phyloP scores from a whole-genome alignment of 1,284 basidiomycete species.

The Ustilago tritici region DNA sequence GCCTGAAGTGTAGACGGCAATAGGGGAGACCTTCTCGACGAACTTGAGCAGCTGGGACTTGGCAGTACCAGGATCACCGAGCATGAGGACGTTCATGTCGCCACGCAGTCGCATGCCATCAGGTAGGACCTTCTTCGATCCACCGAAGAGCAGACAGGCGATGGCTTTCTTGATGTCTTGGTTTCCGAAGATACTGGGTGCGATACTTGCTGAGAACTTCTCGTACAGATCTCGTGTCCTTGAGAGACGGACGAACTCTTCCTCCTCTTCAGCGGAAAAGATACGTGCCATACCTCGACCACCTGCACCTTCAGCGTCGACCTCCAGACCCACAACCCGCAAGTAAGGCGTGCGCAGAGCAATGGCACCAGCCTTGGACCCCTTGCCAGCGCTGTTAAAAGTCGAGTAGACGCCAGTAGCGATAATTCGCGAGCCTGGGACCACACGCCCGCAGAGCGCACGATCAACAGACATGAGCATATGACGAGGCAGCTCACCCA shows the following conservation, averaged over 20 bases:
- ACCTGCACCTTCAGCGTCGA: slow-evolving; percentile 77
- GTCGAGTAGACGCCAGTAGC: slow-evolving; percentile 98
- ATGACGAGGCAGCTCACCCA: slow-evolving; percentile 95
- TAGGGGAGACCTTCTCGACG: slow-evolving; percentile 97
- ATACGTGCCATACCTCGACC: slow-evolving; percentile 76
- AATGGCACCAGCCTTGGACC: slow-evolving; percentile 71
- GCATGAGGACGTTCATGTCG: slow-evolving; percentile 95
- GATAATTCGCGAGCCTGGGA: slow-evolving; percentile 92
- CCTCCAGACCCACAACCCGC: slow-evolving; percentile 89
- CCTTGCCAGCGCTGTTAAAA: slow-evolving; percentile 78
- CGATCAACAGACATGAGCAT: slow-evolving; percentile 90
- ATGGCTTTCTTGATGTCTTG: slow-evolving; percentile 98
- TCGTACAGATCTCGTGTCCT: slow-evolving; percentile 92
- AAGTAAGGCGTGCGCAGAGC: slow-evolving; percentile 95
- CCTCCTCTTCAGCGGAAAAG: slow-evolving; percentile 95
- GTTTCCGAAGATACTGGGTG: slow-evolving; percentile 96
- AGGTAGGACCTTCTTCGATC: slow-evolving; percentile 96
- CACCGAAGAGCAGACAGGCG: slow-evolving; percentile 92
- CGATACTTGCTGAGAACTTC: slow-evolving; percentile 91
- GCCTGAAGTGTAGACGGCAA: slow-evolving; percentile 97
- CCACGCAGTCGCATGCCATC: slow-evolving; percentile 97
- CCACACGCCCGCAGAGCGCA: slow-evolving; percentile 70
- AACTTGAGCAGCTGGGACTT: slow-evolving; percentile 98
- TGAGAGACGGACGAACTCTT: slow-evolving; percentile 91
- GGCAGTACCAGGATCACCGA: slow-evolving; percentile 97